Evolutionary conservation across 345 rosid species (phyloP).

Genomic region (Erucastrum elatum): DNA sequence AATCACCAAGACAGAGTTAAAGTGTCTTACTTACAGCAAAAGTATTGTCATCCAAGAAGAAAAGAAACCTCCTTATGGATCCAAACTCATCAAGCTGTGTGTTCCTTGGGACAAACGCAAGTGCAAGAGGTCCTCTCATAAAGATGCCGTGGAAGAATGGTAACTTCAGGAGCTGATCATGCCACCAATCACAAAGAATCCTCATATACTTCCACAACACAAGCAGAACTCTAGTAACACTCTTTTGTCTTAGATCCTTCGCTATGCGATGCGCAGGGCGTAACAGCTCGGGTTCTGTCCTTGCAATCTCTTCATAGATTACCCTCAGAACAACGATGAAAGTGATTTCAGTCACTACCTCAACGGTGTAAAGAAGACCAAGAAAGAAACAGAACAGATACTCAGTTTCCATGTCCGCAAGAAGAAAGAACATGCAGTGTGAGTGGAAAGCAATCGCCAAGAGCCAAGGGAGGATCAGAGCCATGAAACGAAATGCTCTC

Average conservation of each 20-base stretch:
- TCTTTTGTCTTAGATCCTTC: background rate
- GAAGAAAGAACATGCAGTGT: background rate
- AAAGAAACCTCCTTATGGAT: constrained; percentile 6
- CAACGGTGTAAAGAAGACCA: background rate
- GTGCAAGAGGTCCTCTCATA: background rate
- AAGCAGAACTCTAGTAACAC: background rate
- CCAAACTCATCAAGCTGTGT: constrained; percentile 5
- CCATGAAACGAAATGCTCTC: constrained; percentile 1
- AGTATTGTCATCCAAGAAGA: constrained; percentile 10
- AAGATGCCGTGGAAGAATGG: background rate
- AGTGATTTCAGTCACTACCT: background rate
- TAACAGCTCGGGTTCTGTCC: background rate
- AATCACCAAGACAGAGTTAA: background rate
- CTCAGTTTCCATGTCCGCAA: background rate
- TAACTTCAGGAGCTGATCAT: background rate
- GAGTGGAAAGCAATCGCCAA: background rate
- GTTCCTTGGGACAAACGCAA: background rate
- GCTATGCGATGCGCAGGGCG: background rate
- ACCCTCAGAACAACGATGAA: background rate
- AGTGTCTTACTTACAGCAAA: background rate
- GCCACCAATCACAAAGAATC: constrained; percentile 13
- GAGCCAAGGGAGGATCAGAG: constrained; percentile 3
- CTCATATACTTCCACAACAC: background rate
- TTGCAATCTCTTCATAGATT: background rate
- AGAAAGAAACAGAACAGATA: background rate